Base-by-base conservation (phyloP, 108 stramenopile genomes). In the Skeletonema costatum region DNA sequence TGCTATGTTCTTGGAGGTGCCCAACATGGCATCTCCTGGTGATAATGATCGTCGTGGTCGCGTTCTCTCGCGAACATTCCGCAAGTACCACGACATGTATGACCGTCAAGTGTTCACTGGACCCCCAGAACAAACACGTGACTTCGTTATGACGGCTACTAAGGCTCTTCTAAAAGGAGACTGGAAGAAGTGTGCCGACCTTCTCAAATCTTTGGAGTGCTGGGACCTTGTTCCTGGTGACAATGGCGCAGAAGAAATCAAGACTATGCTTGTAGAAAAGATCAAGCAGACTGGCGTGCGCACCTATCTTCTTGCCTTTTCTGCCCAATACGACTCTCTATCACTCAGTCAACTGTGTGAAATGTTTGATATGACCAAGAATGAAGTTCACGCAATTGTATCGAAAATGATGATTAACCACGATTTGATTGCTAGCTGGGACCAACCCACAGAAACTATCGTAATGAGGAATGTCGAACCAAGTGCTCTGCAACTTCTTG, bases 331-430 rank as follows among this genome's bases (percentile, higher is more conserved):
- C 75, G 98, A 98, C 65, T 92, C 96, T 39, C 76, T 99, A 48
- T 93, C 92, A 29, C 87, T 96, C 32, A 78, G 74, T 32, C 93
- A 91, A 68, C 83, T 99, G 13, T 97, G 96, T 82, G 92, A 86
- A 66, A 98, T 97, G 96, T 99, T 99, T 83, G 97, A 97, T 35
- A 87, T 99, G 90, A 86, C 85, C 60, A 90, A 90, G 85, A 88
- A 80, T 68, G 92, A 90, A 65, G 96, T 96, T 6, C 98, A 98
- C 83, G 83, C 87, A 35, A 88, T 98, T 61, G 92, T 99, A 25
- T 97, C 96, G 60, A 98, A 97, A 74, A 98, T 99, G 97, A 99
- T 99, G 85, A 97, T 99, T 89, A 95, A 96, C 73, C 86, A 93
- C 38, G 98, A 99, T 73, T 83, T 99, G 16, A 81, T 84, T 75